Base-by-base conservation (phyloP, 768 basidiomycete species). In the Hortiboletus flavorubellus region DNA sequence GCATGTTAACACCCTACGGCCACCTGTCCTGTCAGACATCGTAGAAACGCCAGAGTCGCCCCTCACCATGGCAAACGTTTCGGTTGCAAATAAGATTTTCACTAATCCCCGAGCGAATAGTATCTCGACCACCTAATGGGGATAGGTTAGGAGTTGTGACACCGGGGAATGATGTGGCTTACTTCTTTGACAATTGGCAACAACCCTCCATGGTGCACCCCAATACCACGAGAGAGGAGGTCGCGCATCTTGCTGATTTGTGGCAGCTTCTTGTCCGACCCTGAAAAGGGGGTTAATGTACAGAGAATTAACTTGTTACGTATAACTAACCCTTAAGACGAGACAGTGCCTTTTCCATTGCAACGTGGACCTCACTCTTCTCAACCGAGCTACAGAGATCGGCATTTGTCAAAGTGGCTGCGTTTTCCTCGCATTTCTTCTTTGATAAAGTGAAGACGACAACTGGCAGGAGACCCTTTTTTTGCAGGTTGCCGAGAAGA, bases 401-500 rank as follows among this genome's bases (percentile, higher is more conserved):
- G 33, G 84, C 78, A 70, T 95, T 94, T 1, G 85, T 89, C 52
- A 99, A 73, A 3, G 91, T 97, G 9, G 78, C 80, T 5, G 97
- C 97, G 66, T 99, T 92, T 73, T 98, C 97, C 73, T 99, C 97
- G 66, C 97, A 99, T 51, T 83, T 79, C 71, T 94, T 95, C 78
- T 99, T 99, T 30, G 93, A 97, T 61, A 99, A 87, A 0, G 96
- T 95, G 73, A 99, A 99, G 30, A 97, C 83, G 33, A 99, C 97
- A 14, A 95, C 93, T 1, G 97, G 97, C 8, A 99, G 80, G 5
- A 99, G 79, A 18, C 78, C 74, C 59, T 89, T 85, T 75, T 98
- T 98, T 65, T 87, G 83, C 54, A 99, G 78, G 64, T 90, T 82
- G 2, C 85, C 87, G 40, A 99, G 78, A 46, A 99, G 79, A 64